Percentiles rank a stretch among this genome's conserved stretches.
Conservation (phyloP, 805 yeast genomes). For the Ogataea paradorogensis region DNA sequence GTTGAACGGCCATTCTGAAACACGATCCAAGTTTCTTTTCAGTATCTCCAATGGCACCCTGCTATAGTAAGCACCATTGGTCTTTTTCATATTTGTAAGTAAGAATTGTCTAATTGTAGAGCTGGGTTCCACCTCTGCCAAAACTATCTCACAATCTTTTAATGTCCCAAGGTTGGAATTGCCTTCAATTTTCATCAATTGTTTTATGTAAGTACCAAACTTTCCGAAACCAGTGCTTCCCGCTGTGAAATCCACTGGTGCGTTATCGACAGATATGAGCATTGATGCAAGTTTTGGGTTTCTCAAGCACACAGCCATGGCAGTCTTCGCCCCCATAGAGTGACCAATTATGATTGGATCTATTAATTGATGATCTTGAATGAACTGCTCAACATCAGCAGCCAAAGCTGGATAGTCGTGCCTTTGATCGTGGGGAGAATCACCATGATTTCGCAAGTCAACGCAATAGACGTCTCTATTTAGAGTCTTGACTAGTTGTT, state of each 20-base stretch:
- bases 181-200: conserved; percentile 56
- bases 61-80: conserved; percentile 40
- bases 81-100: conserved; percentile 60
- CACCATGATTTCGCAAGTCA: conserved; percentile 90
- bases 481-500: conserved; percentile 45
- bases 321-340: conserved; percentile 93
- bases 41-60: conserved; percentile 73
- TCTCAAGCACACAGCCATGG: conserved; percentile 79
- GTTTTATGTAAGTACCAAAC: conserved; percentile 66
- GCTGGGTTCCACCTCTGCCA: conserved; percentile 61
- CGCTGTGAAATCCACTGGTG: conserved; percentile 69
- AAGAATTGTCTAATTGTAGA: conserved; percentile 71
- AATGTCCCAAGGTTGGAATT: conserved; percentile 42
- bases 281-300: conserved; percentile 58
- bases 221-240: conserved; percentile 38
- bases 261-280: conserved; percentile 81
- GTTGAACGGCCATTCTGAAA: conserved; percentile 77
- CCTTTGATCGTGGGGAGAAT: conserved; percentile 70
- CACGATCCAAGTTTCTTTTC: conserved; percentile 57
- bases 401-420: conserved; percentile 82
- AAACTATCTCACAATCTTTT: conserved; percentile 64
- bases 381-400: conserved; percentile 77
- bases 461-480: conserved; percentile 61
- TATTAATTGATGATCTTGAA: conserved; percentile 41
- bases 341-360: conserved; percentile 72